Conservation (phyloP, 1,139 yeast genomes). For the Saccharomycopsis hybrid region DNA sequence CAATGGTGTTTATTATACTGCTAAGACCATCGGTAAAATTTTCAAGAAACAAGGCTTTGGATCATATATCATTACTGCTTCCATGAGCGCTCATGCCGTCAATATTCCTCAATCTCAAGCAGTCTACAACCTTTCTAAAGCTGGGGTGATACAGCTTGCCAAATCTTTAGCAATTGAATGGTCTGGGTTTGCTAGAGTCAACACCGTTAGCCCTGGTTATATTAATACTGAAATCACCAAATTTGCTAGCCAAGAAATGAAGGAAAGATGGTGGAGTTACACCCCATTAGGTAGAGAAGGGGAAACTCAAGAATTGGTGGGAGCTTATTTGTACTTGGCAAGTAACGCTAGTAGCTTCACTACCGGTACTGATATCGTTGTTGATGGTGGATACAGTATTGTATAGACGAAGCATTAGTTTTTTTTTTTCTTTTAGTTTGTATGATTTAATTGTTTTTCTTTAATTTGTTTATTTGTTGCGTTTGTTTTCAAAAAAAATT, state of each 20-base stretch:
- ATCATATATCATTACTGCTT: conserved; percentile 76
- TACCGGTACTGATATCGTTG: conserved; percentile 74
- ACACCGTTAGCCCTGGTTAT: conserved; percentile 83
- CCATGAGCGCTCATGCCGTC: conserved; percentile 87
- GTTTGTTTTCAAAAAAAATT: no score
- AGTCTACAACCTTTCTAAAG: conserved; percentile 88
- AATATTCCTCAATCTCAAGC: conserved; percentile 87
- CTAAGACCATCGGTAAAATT: conserved; percentile 62
- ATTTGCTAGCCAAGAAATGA: conserved; percentile 46
- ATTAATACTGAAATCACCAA: conserved; percentile 66
- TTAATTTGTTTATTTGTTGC: no score
- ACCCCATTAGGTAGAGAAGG: conserved; percentile 85
- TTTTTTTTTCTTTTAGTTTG: no score
- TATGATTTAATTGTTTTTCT: no score
- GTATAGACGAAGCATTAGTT: not conserved
- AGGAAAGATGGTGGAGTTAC: conserved; percentile 50
- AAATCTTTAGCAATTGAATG: conserved; percentile 84
- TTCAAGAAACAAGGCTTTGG: conserved; percentile 65
- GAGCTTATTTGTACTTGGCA: conserved; percentile 82
- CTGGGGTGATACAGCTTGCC: conserved; percentile 73
- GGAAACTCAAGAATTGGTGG: conserved; percentile 70
- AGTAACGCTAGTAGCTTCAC: conserved; percentile 83
- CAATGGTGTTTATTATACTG: conserved; percentile 71
- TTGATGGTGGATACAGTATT: conserved; percentile 75
- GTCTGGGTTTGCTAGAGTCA: conserved; percentile 85